A percentile compares a stretch with the other conserved stretches of the same genome.
Conservation (phyloP, 2,329 filamentous ascomycete genomes). For the Chalaropsis thielavioides region DNA sequence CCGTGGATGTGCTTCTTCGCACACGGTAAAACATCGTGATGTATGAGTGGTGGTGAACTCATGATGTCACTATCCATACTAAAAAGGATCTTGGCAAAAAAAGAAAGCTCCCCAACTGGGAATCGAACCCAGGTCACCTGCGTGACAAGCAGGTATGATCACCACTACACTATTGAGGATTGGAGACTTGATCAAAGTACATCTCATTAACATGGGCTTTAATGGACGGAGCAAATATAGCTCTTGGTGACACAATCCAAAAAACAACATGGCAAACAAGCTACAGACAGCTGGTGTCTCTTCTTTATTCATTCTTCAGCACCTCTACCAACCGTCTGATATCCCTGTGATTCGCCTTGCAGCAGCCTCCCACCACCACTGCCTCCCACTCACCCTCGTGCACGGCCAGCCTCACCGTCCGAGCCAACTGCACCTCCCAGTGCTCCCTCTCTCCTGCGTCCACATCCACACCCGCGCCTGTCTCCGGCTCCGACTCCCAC, state of each 20-base stretch:
- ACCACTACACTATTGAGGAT: conserved; percentile 12
- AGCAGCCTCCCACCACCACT: conserved; percentile 40
- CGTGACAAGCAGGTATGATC: conserved; percentile 12
- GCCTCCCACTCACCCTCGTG: conserved; percentile 29
- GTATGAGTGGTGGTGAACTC: too few relatives aligned
- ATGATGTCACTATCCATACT: not conserved
- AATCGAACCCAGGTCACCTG: conserved; percentile 12
- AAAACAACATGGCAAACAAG: too few relatives aligned
- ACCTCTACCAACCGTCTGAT: conserved; percentile 19
- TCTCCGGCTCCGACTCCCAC: conserved; percentile 36
- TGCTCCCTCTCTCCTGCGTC: conserved; percentile 21
- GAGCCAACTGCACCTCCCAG: conserved; percentile 34
- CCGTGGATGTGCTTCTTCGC: too few relatives aligned
- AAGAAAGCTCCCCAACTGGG: conserved; percentile 6
- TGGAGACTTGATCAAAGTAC: not conserved
- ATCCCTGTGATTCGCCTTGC: conserved; percentile 31
- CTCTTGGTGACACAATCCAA: too few relatives aligned
- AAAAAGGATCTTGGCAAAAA: not conserved
- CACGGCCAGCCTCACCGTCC: conserved; percentile 28
- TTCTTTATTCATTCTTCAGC: not conserved
- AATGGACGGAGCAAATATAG: too few relatives aligned
- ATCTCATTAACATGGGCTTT: not conserved
- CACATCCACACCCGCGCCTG: conserved; percentile 5
- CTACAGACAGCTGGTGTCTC: too few relatives aligned
- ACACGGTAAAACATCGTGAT: too few relatives aligned